These are phyloP conservation scores for Quercus variabilis DNA, from an alignment of 306 rosid genomes.

Conservation along the genomic window DNA sequence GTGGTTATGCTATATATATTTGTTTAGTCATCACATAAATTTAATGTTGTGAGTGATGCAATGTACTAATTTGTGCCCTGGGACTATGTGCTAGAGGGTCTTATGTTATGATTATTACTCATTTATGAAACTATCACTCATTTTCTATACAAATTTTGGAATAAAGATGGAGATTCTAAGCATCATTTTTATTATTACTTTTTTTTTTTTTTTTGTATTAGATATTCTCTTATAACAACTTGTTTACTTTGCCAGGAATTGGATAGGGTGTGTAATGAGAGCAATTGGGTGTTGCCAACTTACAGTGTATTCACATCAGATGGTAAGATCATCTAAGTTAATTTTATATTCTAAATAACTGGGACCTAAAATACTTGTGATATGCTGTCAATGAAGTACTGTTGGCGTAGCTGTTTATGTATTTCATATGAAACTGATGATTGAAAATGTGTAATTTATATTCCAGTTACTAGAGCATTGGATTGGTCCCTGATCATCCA, in stretches of 20 bases:
- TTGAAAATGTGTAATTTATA: neutral
- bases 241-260: conserved; percentile 35
- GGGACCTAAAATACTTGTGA: neutral
- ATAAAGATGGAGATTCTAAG: neutral
- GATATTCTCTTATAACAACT: neutral
- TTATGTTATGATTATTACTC: neutral
- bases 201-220: neutral
- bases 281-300: conserved; percentile 52
- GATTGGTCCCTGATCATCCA: neutral
- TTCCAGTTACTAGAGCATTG: neutral
- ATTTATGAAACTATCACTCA: neutral
- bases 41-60: neutral
- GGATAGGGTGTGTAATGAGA: conserved; percentile 36
- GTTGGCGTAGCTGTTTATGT: neutral
- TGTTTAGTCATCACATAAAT: neutral
- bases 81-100: neutral
- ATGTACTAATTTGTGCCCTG: neutral
- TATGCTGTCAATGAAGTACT: neutral
- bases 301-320: conserved; percentile 32
- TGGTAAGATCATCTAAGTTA: conserved; percentile 35
- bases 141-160: neutral
- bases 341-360: neutral
- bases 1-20: neutral
- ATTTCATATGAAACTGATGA: too few species aligned
- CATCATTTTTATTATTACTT: neutral